phyloP scores from a whole-genome alignment of 2,329 filamentous ascomycete genomes.

The Xylariaceae sp. region DNA sequence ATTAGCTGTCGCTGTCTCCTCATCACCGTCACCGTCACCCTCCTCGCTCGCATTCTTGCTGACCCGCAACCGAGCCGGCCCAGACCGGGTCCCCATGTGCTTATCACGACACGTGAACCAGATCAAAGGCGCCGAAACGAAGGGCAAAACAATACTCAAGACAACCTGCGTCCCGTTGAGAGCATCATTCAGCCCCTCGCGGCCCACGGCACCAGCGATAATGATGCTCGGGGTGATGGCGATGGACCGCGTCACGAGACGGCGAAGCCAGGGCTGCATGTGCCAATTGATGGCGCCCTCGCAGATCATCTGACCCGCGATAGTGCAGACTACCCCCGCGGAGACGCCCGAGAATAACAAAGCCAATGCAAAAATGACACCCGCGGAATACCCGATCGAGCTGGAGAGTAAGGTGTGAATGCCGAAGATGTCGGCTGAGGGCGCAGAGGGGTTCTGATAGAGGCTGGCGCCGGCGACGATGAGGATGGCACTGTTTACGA shows the following conservation, averaged over 20 bases:
- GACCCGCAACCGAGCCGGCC: conserved; percentile 34
- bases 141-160: conserved; percentile 73
- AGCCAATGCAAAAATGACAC: conserved; percentile 79
- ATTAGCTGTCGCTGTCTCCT: conserved; percentile 7
- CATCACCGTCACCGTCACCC: conserved; percentile 8
- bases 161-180: conserved; percentile 75
- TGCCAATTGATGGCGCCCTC: conserved; percentile 78
- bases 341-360: conserved; percentile 75
- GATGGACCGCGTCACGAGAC: conserved; percentile 72
- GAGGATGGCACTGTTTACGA: conserved; percentile 78
- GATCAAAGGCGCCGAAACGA: conserved; percentile 77
- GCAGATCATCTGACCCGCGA: conserved; percentile 83
- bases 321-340: conserved; percentile 84
- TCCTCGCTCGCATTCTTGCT: conserved; percentile 24
- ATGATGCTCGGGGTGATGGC: conserved; percentile 80
- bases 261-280: conserved; percentile 71
- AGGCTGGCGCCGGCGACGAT: conserved; percentile 78
- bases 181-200: conserved; percentile 64
- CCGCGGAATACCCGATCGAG: conserved; percentile 69
- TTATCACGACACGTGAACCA: conserved; percentile 77
- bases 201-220: conserved; percentile 75
- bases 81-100: conserved; percentile 69
- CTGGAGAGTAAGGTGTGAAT: conserved; percentile 70
- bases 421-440: conserved; percentile 73
- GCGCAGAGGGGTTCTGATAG: conserved; percentile 57